Percentiles rank a stretch among this genome's conserved stretches.
phyloP scores from a whole-genome alignment of 208 protist genomes.

The Naegleria fowleri region DNA sequence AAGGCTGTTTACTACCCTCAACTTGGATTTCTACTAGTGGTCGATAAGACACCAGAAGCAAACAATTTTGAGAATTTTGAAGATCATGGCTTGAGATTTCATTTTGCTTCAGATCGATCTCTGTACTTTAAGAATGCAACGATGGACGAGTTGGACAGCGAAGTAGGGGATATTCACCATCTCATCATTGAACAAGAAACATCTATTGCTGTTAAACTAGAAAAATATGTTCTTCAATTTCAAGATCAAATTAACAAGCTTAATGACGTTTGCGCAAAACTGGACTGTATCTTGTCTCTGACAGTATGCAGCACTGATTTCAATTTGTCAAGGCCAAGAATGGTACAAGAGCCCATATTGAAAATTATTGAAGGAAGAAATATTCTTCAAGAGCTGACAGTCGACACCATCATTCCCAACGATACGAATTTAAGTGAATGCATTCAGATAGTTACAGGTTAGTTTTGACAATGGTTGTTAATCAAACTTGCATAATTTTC shows the following conservation, averaged over 20 bases:
- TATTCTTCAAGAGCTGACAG: slow-evolving; percentile 39
- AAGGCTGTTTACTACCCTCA: slow-evolving; percentile 30
- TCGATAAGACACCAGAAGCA: not conserved
- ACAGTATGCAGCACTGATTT: slow-evolving; percentile 24
- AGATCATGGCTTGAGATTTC: not conserved
- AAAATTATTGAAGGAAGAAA: slow-evolving; percentile 35
- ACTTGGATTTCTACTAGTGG: slow-evolving; percentile 25
- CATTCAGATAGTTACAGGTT: slow-evolving; percentile 53
- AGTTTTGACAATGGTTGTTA: too few species aligned
- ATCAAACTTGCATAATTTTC: not conserved
- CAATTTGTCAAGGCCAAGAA: slow-evolving; percentile 27
- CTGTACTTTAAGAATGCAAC: slow-evolving; percentile 40
- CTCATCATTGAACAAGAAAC: slow-evolving; percentile 37
- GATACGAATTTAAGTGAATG: slow-evolving; percentile 30
- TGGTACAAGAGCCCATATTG: slow-evolving; percentile 1
- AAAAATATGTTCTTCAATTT: slow-evolving; percentile 3
- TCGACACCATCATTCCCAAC: slow-evolving; percentile 38
- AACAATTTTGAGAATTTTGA: not conserved
- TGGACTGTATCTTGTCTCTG: slow-evolving; percentile 27
- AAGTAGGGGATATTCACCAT: slow-evolving; percentile 40
- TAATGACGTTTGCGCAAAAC: not conserved
- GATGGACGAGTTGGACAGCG: slow-evolving; percentile 39
- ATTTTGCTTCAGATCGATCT: not conserved
- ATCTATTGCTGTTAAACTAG: slow-evolving; percentile 21
- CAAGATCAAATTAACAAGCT: not conserved